Evolutionary conservation across 2,329 filamentous ascomycete genomes (phyloP).

Genomic region (Aspergillus pseudotamarii): DNA sequence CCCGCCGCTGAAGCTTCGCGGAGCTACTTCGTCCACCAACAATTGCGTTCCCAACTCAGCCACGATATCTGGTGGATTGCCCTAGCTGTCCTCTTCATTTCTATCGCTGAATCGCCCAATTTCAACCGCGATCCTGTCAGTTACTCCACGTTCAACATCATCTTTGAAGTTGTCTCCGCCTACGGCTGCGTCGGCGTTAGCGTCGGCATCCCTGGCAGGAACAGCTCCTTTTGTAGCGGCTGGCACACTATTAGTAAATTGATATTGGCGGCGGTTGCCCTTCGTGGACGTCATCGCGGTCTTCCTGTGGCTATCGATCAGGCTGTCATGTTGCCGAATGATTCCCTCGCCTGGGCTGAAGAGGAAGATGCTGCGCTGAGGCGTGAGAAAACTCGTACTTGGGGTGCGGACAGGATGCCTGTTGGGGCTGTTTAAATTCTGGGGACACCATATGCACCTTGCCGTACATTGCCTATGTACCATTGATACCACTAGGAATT

Average conservation of each 20-base stretch:
- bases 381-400: constrained; percentile 29
- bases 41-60: constrained; percentile 66
- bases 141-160: constrained; percentile 63
- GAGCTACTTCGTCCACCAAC: constrained; percentile 56
- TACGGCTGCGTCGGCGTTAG: constrained; percentile 67
- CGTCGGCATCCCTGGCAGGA: constrained; percentile 56
- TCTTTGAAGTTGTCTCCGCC: constrained; percentile 49
- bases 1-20: constrained; percentile 37
- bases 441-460: background rate
- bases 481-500: background rate
- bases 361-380: constrained; percentile 44
- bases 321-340: constrained; percentile 48
- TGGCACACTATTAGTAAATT: constrained; percentile 61
- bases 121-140: constrained; percentile 54
- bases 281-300: constrained; percentile 60
- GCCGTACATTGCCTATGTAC: background rate
- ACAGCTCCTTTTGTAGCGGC: constrained; percentile 59
- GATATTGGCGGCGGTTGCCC: constrained; percentile 60
- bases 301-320: constrained; percentile 60
- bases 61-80: constrained; percentile 70
- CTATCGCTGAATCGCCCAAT: constrained; percentile 61
- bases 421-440: constrained; percentile 25
- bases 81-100: constrained; percentile 62
- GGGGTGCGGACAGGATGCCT: constrained; percentile 28
- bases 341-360: constrained; percentile 45